These are phyloP conservation scores for Phytophthora fragariae DNA, from an alignment of 352 stramenopile species.

Conservation along the genomic window DNA sequence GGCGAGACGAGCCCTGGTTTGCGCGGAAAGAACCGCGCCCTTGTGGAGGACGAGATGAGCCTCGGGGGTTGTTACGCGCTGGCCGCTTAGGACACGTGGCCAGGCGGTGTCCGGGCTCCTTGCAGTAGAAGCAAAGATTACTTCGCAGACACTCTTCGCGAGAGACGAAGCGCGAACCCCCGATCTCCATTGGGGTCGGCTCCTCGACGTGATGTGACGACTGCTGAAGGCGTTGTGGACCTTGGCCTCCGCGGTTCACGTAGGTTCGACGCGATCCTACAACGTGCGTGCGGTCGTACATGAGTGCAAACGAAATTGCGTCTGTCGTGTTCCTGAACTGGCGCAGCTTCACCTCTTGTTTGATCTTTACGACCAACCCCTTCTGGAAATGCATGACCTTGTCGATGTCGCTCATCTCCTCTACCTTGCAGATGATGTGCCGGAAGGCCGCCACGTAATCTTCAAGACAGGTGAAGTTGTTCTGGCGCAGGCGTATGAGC, in stretches of 20 bases:
- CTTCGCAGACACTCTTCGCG: neutral
- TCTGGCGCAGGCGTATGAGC: slow-evolving; percentile 6
- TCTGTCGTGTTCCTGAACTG: too few relatives aligned
- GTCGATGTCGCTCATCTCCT: slow-evolving; percentile 15
- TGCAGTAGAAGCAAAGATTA: too few relatives aligned
- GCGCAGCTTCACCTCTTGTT: slow-evolving; percentile 20
- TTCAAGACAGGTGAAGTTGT: slow-evolving; percentile 16
- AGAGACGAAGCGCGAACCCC: neutral
- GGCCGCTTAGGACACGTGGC: neutral
- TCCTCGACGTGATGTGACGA: neutral
- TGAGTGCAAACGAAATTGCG: too few relatives aligned
- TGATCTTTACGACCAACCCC: slow-evolving; percentile 11
- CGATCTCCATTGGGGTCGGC: slow-evolving; percentile 9
- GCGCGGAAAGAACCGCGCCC: neutral
- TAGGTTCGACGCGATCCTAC: too few relatives aligned
- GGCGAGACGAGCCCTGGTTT: neutral
- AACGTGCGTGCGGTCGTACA: too few relatives aligned
- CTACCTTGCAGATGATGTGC: slow-evolving; percentile 20
- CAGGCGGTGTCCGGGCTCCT: neutral
- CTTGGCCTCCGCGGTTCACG: too few relatives aligned
- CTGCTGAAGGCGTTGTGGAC: neutral
- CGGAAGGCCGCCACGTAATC: slow-evolving; percentile 7
- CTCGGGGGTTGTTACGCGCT: slow-evolving; percentile 4
- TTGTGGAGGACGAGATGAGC: neutral
- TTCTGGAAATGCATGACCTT: slow-evolving; percentile 29